phyloP scores from a whole-genome alignment of 2,329 filamentous ascomycete species.

The Penicillium sp. region DNA sequence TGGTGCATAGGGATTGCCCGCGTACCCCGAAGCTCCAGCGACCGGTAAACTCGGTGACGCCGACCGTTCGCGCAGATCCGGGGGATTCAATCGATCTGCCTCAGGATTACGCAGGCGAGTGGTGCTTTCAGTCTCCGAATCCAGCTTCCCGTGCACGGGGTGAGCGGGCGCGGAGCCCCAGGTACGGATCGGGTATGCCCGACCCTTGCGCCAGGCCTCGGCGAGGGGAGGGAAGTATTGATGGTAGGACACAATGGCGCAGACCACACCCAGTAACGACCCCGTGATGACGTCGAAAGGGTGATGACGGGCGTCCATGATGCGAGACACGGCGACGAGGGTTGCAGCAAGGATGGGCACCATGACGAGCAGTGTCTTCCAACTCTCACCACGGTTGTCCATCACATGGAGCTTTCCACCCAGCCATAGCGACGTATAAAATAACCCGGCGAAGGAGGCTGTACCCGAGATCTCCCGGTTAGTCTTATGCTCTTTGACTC shows the following conservation, averaged over 20 bases:
- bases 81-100: slow-evolving; percentile 24
- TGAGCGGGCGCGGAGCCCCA: slow-evolving; percentile 50
- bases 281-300: slow-evolving; percentile 58
- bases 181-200: slow-evolving; percentile 55
- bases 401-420: slow-evolving; percentile 57
- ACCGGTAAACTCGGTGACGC: slow-evolving; percentile 1
- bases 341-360: slow-evolving; percentile 52
- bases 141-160: slow-evolving; percentile 10
- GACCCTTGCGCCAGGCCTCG: slow-evolving; percentile 55
- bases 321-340: slow-evolving; percentile 54
- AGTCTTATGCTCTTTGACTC: slow-evolving; percentile 8
- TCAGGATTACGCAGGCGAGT: slow-evolving; percentile 32
- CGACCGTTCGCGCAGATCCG: slow-evolving; percentile 1
- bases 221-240: slow-evolving; percentile 57
- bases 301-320: slow-evolving; percentile 60
- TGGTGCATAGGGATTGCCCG: slow-evolving; percentile 25
- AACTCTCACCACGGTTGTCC: slow-evolving; percentile 58
- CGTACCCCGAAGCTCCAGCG: slow-evolving; percentile 17
- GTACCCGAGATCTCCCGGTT: slow-evolving; percentile 9
- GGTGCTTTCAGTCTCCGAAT: slow-evolving; percentile 15
- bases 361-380: slow-evolving; percentile 54
- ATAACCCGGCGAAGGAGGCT: slow-evolving; percentile 57
- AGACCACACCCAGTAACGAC: slow-evolving; percentile 50
- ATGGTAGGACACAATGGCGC: slow-evolving; percentile 52
- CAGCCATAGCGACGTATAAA: slow-evolving; percentile 57